A percentile compares a stretch with the other conserved stretches of the same genome.
These are phyloP conservation scores for Monilinia polystroma DNA, from an alignment of 2,329 filamentous ascomycete species.

Conservation along the genomic window DNA sequence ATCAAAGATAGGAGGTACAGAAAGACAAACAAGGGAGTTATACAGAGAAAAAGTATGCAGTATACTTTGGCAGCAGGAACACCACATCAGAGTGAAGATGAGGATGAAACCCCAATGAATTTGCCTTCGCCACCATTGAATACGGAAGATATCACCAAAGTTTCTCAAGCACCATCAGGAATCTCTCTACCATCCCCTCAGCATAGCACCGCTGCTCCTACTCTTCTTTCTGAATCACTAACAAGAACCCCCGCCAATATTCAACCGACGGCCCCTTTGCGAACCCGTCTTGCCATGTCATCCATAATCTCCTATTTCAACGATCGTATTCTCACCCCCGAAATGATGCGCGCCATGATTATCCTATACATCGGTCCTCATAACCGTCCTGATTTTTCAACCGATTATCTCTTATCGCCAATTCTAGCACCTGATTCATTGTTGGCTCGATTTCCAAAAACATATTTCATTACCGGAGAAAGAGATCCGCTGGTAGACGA, in stretches of 20 bases:
- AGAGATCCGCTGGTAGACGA: conserved; percentile 94
- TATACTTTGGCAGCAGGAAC: conserved; percentile 83
- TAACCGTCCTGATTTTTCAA: conserved; percentile 86
- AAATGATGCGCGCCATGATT: conserved; percentile 99
- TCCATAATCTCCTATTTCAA: conserved; percentile 99
- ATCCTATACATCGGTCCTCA: conserved; percentile 95
- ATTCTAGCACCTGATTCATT: conserved; percentile 84
- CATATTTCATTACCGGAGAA: conserved; percentile 91
- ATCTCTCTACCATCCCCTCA: conserved; percentile 17
- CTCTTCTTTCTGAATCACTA: conserved; percentile 29
- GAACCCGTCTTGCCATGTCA: conserved; percentile 86
- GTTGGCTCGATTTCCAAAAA: conserved; percentile 85
- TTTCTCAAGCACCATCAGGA: background rate
- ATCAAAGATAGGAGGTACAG: conserved; percentile 80
- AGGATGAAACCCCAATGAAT: conserved; percentile 47
- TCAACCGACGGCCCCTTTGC: conserved; percentile 47
- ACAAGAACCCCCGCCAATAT: conserved; percentile 12
- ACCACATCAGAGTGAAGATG: conserved; percentile 76
- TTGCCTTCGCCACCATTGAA: conserved; percentile 26
- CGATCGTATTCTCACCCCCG: conserved; percentile 88
- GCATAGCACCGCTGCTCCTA: conserved; percentile 32
- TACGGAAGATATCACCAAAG: background rate
- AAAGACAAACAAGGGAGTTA: conserved; percentile 73
- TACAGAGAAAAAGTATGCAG: conserved; percentile 83
- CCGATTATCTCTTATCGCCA: conserved; percentile 87